phyloP scores from a whole-genome alignment of 768 basidiomycete species.

The Podaxis sp. region DNA sequence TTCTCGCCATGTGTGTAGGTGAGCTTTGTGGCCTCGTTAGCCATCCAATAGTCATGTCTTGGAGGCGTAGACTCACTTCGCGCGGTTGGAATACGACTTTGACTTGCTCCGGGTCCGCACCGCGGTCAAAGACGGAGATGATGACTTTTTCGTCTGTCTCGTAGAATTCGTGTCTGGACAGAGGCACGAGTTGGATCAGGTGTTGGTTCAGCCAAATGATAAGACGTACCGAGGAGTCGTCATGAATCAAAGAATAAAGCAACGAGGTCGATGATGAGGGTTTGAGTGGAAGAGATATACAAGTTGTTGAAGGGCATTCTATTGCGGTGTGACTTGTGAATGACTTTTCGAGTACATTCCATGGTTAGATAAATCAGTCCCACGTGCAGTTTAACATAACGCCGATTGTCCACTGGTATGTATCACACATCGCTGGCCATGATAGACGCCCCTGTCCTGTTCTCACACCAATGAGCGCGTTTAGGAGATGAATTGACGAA shows the following conservation, averaged over 20 bases:
- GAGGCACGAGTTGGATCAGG: background rate
- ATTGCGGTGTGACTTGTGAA: conserved; percentile 20
- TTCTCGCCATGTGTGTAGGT: conserved; percentile 71
- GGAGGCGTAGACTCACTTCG: conserved; percentile 42
- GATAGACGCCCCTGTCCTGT: background rate
- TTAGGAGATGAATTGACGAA: too few relatives aligned
- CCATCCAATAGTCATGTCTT: conserved; percentile 7
- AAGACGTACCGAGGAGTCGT: conserved; percentile 34
- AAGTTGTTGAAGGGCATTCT: conserved; percentile 3
- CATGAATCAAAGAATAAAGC: conserved; percentile 24
- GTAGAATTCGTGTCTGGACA: conserved; percentile 78
- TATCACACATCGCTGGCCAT: background rate
- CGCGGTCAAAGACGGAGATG: conserved; percentile 77
- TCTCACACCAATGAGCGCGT: too few relatives aligned
- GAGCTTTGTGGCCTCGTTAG: conserved; percentile 35
- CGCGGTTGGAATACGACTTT: conserved; percentile 63
- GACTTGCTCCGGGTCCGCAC: conserved; percentile 65
- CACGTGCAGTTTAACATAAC: background rate
- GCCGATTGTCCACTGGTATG: background rate
- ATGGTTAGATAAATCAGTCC: conserved; percentile 17
- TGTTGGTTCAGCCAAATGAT: background rate
- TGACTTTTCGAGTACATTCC: conserved; percentile 38
- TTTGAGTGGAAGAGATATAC: background rate
- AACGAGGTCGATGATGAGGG: background rate
- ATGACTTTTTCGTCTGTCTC: conserved; percentile 78